Evolutionary conservation across 352 stramenopile genomes (phyloP), one percentile per base, ranked within the genome.

Genomic region (Phytophthora uliginosa): DNA sequence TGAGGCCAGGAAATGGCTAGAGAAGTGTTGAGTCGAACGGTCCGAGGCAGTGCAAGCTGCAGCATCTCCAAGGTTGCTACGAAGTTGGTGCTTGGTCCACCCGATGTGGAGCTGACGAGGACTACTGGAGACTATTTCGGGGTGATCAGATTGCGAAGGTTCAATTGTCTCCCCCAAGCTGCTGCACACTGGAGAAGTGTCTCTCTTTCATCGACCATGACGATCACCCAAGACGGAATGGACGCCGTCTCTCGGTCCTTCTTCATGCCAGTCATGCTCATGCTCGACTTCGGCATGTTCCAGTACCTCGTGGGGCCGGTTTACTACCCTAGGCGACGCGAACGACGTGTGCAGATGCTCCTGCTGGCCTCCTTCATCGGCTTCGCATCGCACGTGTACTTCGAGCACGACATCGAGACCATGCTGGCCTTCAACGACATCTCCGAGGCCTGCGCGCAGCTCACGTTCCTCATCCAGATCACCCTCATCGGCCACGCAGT

Each of bases 381-480:
- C 22, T 81, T 81, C 24, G 64, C 48, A 7, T 20, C 31, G 20
- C 64, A 76, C 22, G 48, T 78, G 8, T 78, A 70, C 40, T 62
- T 64, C 36, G 36, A 42, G 36, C 47, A 71, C 13, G 48, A 72
- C 24, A 20, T 54, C 24, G 51, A 51, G 28, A 18, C 45, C 1
- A 67, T 77, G 22, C 22, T 53, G 24, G 28, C 53, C 5, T 53
- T 79, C 18, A 79, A 78, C 59, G 61, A 82, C 24, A 67, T 79
- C 18, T 81, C 74, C 20, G 70, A 81, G 61, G 55, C 58, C 48
- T 77, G 69, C 26, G 57, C 60, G n/a, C 53, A 70, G 40, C 38
- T 82, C 20, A 70, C 68, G 26, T 78, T 82, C 52, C 61, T 82
- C 17, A 63, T 78, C 18, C 76, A 82, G 57, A 78, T 82, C 69